Evolutionary conservation across 306 rosid genomes (phyloP).

Genomic region (Astragalus glycyphyllos): DNA sequence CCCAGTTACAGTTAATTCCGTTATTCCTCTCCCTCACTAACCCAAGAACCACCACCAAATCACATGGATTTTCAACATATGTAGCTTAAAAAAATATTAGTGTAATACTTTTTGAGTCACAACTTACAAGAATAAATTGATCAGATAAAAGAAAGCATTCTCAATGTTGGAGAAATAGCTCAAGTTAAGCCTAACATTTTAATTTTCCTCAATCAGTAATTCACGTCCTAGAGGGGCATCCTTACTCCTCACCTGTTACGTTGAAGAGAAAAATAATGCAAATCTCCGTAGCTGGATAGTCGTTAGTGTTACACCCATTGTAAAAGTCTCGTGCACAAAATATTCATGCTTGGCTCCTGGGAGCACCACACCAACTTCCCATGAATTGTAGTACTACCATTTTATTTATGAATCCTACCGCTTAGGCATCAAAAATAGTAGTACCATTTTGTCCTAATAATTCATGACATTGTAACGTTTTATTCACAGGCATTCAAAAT

Average conservation of each 20-base stretch:
- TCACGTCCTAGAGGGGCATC: background rate
- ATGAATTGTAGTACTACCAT: no score
- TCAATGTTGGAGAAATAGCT: no score
- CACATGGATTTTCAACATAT: no score
- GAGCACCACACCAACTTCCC: slow-evolving; percentile 23
- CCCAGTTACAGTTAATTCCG: no score
- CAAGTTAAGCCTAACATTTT: no score
- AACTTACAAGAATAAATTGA: background rate
- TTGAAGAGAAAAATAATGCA: background rate
- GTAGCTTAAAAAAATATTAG: background rate
- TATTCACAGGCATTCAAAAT: background rate
- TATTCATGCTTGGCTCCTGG: background rate
- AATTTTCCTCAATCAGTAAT: background rate
- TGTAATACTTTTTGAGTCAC: no score
- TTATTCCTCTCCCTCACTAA: no score
- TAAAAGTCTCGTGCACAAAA: slow-evolving; percentile 42
- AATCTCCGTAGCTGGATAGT: no score
- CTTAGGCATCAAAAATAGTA: slow-evolving; percentile 1
- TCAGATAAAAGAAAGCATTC: background rate
- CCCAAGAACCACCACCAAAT: no score
- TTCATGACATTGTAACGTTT: background rate
- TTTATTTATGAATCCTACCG: no score
- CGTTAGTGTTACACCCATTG: background rate
- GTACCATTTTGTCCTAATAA: background rate
- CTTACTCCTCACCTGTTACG: background rate